Evolutionary conservation across 331 rosid species (phyloP).

Genomic region (Malus hybrid): DNA sequence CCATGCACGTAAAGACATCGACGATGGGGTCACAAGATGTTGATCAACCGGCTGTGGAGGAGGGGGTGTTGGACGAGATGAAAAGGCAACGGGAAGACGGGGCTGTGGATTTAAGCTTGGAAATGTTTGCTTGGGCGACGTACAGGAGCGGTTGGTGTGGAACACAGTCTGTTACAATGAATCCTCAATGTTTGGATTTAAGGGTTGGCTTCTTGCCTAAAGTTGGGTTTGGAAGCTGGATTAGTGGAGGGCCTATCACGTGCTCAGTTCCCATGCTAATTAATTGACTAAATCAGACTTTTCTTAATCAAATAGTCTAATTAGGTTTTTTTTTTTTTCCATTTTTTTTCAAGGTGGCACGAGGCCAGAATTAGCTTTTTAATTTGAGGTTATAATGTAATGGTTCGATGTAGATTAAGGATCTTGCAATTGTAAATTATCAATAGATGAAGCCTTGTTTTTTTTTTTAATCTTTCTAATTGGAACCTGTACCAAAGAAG

Average conservation of each 20-base stretch:
- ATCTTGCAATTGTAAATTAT: background rate
- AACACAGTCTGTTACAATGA: background rate
- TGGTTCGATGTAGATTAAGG: background rate
- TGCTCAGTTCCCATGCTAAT: background rate
- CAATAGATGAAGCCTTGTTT: too few relatives aligned
- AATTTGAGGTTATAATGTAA: background rate
- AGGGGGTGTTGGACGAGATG: background rate
- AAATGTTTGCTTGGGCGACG: background rate
- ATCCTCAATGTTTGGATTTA: background rate
- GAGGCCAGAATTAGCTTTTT: background rate
- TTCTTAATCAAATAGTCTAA: background rate
- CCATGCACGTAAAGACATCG: background rate
- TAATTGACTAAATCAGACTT: background rate
- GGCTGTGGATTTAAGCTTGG: background rate
- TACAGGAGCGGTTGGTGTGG: background rate
- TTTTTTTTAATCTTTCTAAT: too few relatives aligned
- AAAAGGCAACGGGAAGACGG: background rate
- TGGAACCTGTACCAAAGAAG: too few relatives aligned
- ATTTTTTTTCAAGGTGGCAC: too few relatives aligned
- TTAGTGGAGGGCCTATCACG: background rate
- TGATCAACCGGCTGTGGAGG: background rate
- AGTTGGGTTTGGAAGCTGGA: background rate
- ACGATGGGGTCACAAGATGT: background rate
- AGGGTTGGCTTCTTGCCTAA: slow-evolving; percentile 2
- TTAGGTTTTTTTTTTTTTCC: background rate